Conservation (phyloP, 305 asterid species). For the Andrographis paniculata region DNA sequence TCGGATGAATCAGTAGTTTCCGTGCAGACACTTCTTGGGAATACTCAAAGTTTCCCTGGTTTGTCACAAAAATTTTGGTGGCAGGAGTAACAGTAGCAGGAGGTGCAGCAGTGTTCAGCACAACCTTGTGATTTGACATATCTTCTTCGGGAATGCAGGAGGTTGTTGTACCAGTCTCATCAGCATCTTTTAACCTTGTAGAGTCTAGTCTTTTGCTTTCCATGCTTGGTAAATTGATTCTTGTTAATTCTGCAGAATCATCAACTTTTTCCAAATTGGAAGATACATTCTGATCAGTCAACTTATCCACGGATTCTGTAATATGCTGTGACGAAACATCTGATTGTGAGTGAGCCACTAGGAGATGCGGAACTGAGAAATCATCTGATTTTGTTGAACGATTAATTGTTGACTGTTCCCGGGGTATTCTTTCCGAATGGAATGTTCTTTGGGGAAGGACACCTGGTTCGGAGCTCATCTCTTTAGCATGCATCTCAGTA, state of each 20-base stretch:
- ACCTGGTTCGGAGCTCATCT: slow-evolving; percentile 40
- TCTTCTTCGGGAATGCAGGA: no score
- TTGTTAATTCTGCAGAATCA: slow-evolving; percentile 26
- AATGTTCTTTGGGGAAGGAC: slow-evolving; percentile 53
- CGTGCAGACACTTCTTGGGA: slow-evolving; percentile 32
- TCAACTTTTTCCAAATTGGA: slow-evolving; percentile 29
- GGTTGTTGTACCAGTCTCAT: slow-evolving; percentile 26
- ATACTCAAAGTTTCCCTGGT: slow-evolving; percentile 30
- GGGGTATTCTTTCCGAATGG: slow-evolving; percentile 62
- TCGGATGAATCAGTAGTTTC: slow-evolving; percentile 27
- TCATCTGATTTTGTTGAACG: slow-evolving; percentile 78
- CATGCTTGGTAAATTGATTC: slow-evolving; percentile 18
- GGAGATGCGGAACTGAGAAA: slow-evolving; percentile 51
- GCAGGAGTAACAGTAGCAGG: slow-evolving; percentile 31
- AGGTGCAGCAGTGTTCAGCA: slow-evolving; percentile 23
- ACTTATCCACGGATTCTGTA: slow-evolving; percentile 42
- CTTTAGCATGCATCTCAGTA: slow-evolving; percentile 29
- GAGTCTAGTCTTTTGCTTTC: slow-evolving; percentile 30
- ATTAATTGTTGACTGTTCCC: slow-evolving; percentile 59
- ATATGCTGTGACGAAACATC: slow-evolving; percentile 54
- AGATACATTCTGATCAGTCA: slow-evolving; percentile 31
- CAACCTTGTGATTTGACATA: slow-evolving; percentile 31
- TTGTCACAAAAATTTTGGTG: slow-evolving; percentile 21
- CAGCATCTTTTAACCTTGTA: slow-evolving; percentile 22
- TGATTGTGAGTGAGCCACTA: slow-evolving; percentile 39